Evolutionary conservation across 2,329 filamentous ascomycete genomes (phyloP), one percentile per base, ranked within the genome.

Genomic region (Pseudopyricularia javanii): DNA sequence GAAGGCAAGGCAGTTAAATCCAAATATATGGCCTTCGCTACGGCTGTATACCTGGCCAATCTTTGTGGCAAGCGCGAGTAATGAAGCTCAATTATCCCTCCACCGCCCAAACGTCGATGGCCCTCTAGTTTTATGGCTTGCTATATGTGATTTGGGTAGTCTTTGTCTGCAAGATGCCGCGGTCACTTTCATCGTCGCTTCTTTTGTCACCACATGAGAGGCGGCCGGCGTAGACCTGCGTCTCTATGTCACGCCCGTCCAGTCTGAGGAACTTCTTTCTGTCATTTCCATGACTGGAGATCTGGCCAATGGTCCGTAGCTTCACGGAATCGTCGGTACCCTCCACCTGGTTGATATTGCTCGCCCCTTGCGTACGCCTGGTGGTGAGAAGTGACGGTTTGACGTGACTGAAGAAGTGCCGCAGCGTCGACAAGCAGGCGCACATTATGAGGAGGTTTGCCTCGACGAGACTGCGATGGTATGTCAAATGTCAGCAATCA

Each of bases 401-500:
- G 26, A 53, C 35, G 28, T 45, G 24, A 4, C 35, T n/a, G 48
- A 50, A 50, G 14, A 53, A 53, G 34, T 40, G 47, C 14, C 52
- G 52, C 17, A 53, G 47, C 28, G 47, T 53, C 14, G 52, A 33
- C 17, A 53, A 17, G n/a, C 47, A 50, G n/a, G 52, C 52, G 22
- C 52, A 53, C 20, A 53, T 53, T 12, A 53, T 30, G 14, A 50
- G 47, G 17, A 53, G 47, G 37, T 53, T 50, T 34, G 47, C 52
- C 43, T 53, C 52, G 35, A 53, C 30, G 14, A 53, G 28, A 17
- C 47, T 53, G 34, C 26, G 6, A 26, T 15, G 30, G 14, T 4
- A 28, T 17, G 35, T 12, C 15, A 40, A 17, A 17, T 40, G 35
- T 40, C 35, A 40, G 35, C 17, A 40, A 17, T 3, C 6, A 3